Evolutionary conservation across 805 yeast species (phyloP), one percentile per base, ranked within the genome.

Genomic region (Kregervanrija fluxuum): DNA sequence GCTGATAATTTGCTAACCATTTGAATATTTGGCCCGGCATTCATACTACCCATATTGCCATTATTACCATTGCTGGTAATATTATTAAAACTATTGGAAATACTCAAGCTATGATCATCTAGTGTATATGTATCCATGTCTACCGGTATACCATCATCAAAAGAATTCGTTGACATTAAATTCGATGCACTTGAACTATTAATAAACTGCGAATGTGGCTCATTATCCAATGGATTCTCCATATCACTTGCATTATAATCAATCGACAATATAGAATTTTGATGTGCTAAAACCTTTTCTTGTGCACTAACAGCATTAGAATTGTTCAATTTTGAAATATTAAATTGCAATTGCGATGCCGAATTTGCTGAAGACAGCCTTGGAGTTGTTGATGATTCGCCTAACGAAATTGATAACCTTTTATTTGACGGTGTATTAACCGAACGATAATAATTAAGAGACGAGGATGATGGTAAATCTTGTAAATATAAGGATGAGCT

Each of bases 1-100:
- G 85, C 67, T 38, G 90, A 80, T 71, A 93, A 72, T 54, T 82
- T 85, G 49, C 83, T 79, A 40, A 86, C 75, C 43, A 86, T 60
- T 57, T 85, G 96, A 37, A 82, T 72, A 43, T 64, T 64, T 11
- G 57, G 48, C 6, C 52, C 53, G 8, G 43, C 45, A n/a, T 47
- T 48, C 9, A 49, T 54, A 22, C 54, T 56, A 14, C 50, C 46
- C 1, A 5, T 22, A 22, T 4, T 22, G 28, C 28, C 28, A 22
- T 22, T 22, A 22, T 22, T 22, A 22, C 28, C 28, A 6, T 22
- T 4, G 6, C 28, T 6, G 28, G 4, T 22, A 22, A 5, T 4
- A 22, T 22, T 11, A 11, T 16, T 22, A 12, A 14, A 15, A 16
- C 51, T 53, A 37, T 42, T 40, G 2, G 44, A 15, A 13, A 49